phyloP scores from a whole-genome alignment of 257 asterid species.

The Anisodus tanguticus region DNA sequence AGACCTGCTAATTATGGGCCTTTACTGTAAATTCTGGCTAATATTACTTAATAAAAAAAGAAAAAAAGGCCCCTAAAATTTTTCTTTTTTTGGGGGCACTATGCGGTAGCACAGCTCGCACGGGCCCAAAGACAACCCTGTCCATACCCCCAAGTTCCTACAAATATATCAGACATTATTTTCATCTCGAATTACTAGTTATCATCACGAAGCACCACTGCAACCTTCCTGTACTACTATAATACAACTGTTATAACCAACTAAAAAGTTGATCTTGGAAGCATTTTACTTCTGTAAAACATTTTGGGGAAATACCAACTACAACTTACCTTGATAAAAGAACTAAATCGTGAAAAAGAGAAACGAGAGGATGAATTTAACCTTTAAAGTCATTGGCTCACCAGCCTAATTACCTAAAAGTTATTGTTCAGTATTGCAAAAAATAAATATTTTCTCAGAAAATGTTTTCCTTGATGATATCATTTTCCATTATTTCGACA shows the following conservation, averaged over 20 bases:
- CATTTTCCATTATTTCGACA: neutral
- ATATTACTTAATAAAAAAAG: no score
- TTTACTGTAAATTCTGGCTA: no score
- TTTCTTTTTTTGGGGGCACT: no score
- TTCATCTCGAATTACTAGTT: constrained; percentile 2
- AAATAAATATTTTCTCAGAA: neutral
- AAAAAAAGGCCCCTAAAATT: no score
- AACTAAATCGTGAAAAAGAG: neutral
- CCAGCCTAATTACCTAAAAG: neutral
- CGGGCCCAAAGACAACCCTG: no score
- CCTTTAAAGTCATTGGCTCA: neutral
- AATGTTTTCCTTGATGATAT: neutral
- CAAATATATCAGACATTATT: neutral
- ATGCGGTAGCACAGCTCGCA: no score
- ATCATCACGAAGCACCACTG: neutral
- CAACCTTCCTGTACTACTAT: neutral
- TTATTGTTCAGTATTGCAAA: neutral
- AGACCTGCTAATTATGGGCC: no score
- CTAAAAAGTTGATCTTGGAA: neutral
- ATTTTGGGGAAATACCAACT: neutral
- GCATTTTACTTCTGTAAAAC: neutral
- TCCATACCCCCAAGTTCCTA: neutral
- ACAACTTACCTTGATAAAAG: neutral
- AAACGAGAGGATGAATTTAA: neutral
- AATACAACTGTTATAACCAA: neutral